Evolutionary conservation across 805 yeast genomes (phyloP), one percentile per base, ranked within the genome.

Genomic region (Ogataea degrootiae): DNA sequence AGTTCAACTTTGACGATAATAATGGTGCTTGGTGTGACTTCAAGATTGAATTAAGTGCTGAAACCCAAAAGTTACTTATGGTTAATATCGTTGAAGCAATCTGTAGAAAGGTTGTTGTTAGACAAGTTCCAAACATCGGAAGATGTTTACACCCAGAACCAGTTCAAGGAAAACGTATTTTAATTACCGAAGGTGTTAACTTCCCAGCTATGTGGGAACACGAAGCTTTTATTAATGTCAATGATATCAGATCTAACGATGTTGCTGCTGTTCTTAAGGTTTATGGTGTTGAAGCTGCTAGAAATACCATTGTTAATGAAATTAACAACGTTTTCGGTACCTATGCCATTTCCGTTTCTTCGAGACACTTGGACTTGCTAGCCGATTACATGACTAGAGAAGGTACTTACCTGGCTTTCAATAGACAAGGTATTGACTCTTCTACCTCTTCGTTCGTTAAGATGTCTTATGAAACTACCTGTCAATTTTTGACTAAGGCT

Each of bases 301-400:
- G 99, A 70, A 89, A 90, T 68, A 94, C 99, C 34, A 87, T 94
- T 73, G 98, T 90, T 31, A 85, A 88, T 61, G 99, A 94, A 76
- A 87, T 94, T 67, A 86, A 87, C 71, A 87, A 88, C 59, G 99
- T 94, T 59, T 94, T 94, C 80, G 88, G 89, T 51, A 90, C 95
- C 45, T 94, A 94, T 70, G 98, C 98, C 61, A 94, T 94, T 64
- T 73, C 90, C 50, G 99, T 94, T 50, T 85, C 94, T 47, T 74
- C 81, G 45, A 88, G 99, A 68, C 99, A 94, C 73, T 81, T 94
- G 71, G 99, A 94, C 65, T 80, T 94, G 67, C 85, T 94, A 68
- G 99, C 96, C 55, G 99, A 94, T 69, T 87, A 88, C 89, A 94
- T 94, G 99, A 94, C 99, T 5, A 83, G 99, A 70, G 98, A 94